phyloP scores from a whole-genome alignment of 768 basidiomycete species.

The Lactarius deliciosus region DNA sequence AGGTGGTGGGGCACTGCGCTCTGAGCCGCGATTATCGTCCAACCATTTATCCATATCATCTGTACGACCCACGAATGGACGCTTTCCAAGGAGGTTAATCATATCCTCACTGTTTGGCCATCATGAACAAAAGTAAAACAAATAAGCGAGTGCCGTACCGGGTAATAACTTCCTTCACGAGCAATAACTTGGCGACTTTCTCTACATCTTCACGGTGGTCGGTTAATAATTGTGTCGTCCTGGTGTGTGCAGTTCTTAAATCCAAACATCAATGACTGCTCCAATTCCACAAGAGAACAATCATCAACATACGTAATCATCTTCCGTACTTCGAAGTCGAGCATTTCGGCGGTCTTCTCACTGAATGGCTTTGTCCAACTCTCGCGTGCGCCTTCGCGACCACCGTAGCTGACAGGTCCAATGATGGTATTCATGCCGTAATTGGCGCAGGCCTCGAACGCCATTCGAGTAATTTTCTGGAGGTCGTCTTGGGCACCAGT shows the following conservation, averaged over 20 bases:
- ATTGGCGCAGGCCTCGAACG: constrained; percentile 92
- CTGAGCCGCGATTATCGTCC: constrained; percentile 67
- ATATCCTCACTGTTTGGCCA: constrained; percentile 69
- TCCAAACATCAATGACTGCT: constrained; percentile 18
- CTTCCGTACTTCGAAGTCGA: constrained; percentile 89
- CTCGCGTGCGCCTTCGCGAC: constrained; percentile 79
- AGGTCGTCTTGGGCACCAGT: constrained; percentile 98
- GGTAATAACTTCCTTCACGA: constrained; percentile 96
- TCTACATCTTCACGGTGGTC: constrained; percentile 86
- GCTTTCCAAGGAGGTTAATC: constrained; percentile 77
- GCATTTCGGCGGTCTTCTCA: constrained; percentile 93
- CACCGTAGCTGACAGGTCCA: constrained; percentile 95
- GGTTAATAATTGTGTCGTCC: constrained; percentile 79
- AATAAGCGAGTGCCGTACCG: constrained; percentile 50
- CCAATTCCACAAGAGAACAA: constrained; percentile 1
- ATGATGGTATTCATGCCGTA: constrained; percentile 97
- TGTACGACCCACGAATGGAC: constrained; percentile 70
- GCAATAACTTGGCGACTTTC: constrained; percentile 84
- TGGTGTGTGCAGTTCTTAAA: constrained; percentile 67
- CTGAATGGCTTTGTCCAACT: constrained; percentile 97
- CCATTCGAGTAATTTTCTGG: constrained; percentile 97
- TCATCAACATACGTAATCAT: constrained; percentile 73
- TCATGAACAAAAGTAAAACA: constrained; percentile 3
- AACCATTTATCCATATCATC: constrained; percentile 99
- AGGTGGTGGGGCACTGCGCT: constrained; percentile 65